Percentiles rank a stretch among this genome's conserved stretches.
Evolutionary conservation across 164 flowering plant genomes (phyloP).

Genomic region (Pachysandra terminalis): DNA sequence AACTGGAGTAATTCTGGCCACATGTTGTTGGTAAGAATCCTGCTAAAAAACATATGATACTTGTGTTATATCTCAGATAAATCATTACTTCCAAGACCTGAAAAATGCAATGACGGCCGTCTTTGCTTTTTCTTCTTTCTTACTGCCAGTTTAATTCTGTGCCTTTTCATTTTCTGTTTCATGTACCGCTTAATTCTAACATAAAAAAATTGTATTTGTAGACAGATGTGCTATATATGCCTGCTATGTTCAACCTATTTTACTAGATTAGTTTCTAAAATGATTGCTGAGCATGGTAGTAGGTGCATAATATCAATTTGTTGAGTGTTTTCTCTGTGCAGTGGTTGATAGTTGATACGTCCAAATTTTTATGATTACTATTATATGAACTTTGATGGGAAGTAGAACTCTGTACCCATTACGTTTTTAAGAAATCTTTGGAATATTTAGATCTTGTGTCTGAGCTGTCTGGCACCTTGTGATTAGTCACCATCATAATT

Average conservation of each 20-base stretch:
- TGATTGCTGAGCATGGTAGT: background rate
- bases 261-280: background rate
- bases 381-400: background rate
- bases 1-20: slow-evolving; percentile 71
- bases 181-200: background rate
- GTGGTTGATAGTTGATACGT: background rate
- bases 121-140: background rate
- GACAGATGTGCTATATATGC: background rate
- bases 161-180: background rate
- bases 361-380: background rate
- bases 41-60: background rate
- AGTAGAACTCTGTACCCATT: background rate
- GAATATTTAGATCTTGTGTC: background rate
- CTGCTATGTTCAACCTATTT: background rate
- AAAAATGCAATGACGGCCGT: background rate
- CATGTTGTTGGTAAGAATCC: slow-evolving; percentile 82
- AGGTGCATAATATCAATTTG: background rate
- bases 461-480: background rate
- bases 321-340: background rate
- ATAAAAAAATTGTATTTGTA: background rate
- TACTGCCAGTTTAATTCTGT: background rate
- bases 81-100: background rate
- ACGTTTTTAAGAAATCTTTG: background rate
- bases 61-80: background rate
- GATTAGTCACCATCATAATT: background rate